A percentile compares a stretch with the other conserved stretches of the same genome.
Evolutionary conservation across 176 grass and related monocot genomes (phyloP).

Genomic region (Avena atlantica): DNA sequence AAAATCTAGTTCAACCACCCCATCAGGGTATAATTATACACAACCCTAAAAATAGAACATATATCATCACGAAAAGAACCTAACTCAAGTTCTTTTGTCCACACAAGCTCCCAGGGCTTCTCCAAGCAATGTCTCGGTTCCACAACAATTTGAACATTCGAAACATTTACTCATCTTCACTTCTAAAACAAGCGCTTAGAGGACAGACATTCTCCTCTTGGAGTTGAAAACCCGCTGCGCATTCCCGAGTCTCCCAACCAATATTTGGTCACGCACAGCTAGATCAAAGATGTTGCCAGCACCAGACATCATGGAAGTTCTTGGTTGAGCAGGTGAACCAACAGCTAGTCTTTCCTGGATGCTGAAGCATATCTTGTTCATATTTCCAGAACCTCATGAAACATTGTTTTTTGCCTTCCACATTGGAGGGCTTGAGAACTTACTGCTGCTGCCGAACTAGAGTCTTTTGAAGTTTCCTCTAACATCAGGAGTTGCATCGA

Average conservation of each 20-base stretch:
- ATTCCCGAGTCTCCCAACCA: slow-evolving; percentile 33
- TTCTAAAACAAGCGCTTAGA: slow-evolving; percentile 33
- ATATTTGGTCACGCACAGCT: slow-evolving; percentile 45
- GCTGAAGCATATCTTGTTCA: slow-evolving; percentile 58
- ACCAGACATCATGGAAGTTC: slow-evolving; percentile 19
- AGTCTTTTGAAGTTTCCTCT: slow-evolving; percentile 42
- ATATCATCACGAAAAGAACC: slow-evolving; percentile 8
- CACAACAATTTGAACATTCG: slow-evolving; percentile 44
- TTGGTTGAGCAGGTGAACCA: slow-evolving; percentile 33
- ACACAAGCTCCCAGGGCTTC: slow-evolving; percentile 29
- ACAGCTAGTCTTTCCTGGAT: slow-evolving; percentile 58
- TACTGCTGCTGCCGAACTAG: slow-evolving; percentile 59
- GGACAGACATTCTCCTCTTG: slow-evolving; percentile 69
- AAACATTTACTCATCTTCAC: slow-evolving; percentile 34
- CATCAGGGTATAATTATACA: slow-evolving; percentile 25
- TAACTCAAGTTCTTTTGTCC: slow-evolving; percentile 25
- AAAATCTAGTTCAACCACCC: not conserved
- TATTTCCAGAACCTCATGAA: slow-evolving; percentile 39
- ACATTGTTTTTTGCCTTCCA: slow-evolving; percentile 45
- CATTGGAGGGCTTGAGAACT: slow-evolving; percentile 71
- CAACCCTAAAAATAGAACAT: slow-evolving; percentile 23
- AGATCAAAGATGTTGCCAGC: slow-evolving; percentile 45
- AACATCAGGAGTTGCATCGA: slow-evolving; percentile 57
- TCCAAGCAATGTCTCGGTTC: not conserved
- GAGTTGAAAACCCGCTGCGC: slow-evolving; percentile 51